These are phyloP conservation scores for Raddia distichophylla DNA, from an alignment of 176 grass and related monocot species.

Conservation along the genomic window DNA sequence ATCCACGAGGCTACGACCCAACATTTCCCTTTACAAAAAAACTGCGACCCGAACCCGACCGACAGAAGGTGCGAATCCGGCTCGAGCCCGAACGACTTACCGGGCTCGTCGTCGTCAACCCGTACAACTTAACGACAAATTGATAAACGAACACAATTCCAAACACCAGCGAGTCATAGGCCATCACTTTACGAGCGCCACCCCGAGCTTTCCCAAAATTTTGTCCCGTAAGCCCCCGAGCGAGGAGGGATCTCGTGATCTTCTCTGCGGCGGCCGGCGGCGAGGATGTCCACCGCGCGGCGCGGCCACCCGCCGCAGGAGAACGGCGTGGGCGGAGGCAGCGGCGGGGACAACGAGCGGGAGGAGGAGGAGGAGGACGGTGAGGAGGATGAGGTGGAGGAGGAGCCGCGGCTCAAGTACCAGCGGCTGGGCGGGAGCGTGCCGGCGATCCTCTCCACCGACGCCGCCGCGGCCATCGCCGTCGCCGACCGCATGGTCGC, in stretches of 20 bases:
- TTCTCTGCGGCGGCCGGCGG: conserved; percentile 17
- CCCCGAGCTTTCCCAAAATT: conserved; percentile 26
- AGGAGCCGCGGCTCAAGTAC: conserved; percentile 96
- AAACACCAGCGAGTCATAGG: too few relatives aligned
- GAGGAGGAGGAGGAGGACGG: conserved; percentile 47
- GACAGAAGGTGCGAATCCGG: background rate
- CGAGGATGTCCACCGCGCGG: conserved; percentile 52
- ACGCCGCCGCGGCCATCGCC: conserved; percentile 76
- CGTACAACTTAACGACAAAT: conserved; percentile 34
- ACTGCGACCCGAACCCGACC: background rate
- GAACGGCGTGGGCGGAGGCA: conserved; percentile 58
- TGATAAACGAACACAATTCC: conserved; percentile 23
- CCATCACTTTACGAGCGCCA: conserved; percentile 14
- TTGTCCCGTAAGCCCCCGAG: too few relatives aligned
- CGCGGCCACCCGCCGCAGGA: conserved; percentile 46
- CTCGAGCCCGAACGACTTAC: background rate
- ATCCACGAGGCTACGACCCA: too few relatives aligned
- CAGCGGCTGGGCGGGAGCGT: conserved; percentile 89
- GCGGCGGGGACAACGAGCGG: conserved; percentile 53
- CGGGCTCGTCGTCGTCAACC: background rate
- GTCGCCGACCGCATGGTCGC: conserved; percentile 93
- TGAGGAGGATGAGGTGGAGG: conserved; percentile 59
- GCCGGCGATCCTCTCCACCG: conserved; percentile 73
- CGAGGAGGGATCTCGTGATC: conserved; percentile 42
- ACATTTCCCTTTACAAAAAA: too few relatives aligned